Conservation (phyloP, 140 eudicot genomes). For the Oenanthe javanica region DNA sequence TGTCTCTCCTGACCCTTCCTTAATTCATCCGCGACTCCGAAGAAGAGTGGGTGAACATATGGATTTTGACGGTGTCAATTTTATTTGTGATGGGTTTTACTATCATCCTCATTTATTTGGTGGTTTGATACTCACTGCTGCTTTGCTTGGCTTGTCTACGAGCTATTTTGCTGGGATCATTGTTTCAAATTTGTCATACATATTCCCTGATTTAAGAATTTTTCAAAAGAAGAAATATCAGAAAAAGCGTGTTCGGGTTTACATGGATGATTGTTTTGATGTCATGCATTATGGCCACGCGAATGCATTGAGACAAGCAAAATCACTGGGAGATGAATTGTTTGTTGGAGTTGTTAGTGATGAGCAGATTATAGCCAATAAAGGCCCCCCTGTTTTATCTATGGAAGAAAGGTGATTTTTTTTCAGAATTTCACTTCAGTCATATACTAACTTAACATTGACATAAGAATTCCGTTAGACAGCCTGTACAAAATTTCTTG, state of each 20-base stretch:
- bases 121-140: slow-evolving; percentile 63
- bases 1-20: slow-evolving; percentile 43
- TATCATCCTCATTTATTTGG: slow-evolving; percentile 70
- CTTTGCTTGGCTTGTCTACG: slow-evolving; percentile 67
- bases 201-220: slow-evolving; percentile 41
- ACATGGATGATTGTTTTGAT: slow-evolving; percentile 94
- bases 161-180: slow-evolving; percentile 62
- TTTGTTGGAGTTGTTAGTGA: slow-evolving; percentile 86
- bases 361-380: slow-evolving; percentile 66
- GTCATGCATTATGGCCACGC: slow-evolving; percentile 95
- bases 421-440: not conserved
- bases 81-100: slow-evolving; percentile 60
- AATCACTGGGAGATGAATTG: slow-evolving; percentile 82
- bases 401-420: slow-evolving; percentile 68
- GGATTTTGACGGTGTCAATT: slow-evolving; percentile 57
- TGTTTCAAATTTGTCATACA: slow-evolving; percentile 43
- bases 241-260: slow-evolving; percentile 70
- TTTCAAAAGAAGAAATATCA: slow-evolving; percentile 40
- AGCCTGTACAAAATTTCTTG: too few relatives aligned
- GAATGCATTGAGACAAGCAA: slow-evolving; percentile 91
- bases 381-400: slow-evolving; percentile 84
- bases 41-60: slow-evolving; percentile 20
- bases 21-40: slow-evolving; percentile 15
- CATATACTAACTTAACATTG: too few relatives aligned
- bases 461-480: too few relatives aligned